Evolutionary conservation across 805 yeast species (phyloP), one percentile per base, ranked within the genome.

Genomic region (Tetrapisispora phaffii): DNA sequence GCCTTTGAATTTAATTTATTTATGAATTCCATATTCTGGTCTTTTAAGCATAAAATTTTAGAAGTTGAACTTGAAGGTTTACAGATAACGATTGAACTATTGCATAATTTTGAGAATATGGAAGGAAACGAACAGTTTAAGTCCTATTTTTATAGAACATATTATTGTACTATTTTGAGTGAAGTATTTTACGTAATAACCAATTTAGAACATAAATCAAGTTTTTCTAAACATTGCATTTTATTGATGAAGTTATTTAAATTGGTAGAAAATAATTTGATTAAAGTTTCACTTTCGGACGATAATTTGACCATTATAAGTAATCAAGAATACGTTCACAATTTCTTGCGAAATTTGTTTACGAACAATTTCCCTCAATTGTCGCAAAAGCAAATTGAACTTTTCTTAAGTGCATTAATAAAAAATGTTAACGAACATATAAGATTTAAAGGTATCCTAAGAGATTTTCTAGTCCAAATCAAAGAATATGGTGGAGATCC

Each of bases 131-230:
- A 80, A 35, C 2, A 7, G 7, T 83, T 88, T 56, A 77, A 90
- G 3, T 74, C 77, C 53, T 85, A 85, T 17, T 90, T 90, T 60
- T 90, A 85, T 70, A 79, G 80, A 62, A 85, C 77, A 58, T 89
- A 83, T 62, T 87, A 83, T 65, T 80, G 85, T 71, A 80, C 82
- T 45, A 84, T 90, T 45, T 73, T 90, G 48, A 79, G 87, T 42
- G 97, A 89, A 61, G 82, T 89, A 1, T 88, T 90, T 61, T 83
- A 75, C 55, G 96, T 88, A 28, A 72, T 90, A 45, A 88, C 97
- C 1, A 96, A 90, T 63, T 80, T 95, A 8, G 97, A 88, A 63
- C 97, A 90, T 66, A 87, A 88, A 67, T 84, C 96, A 16, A 96
- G 95, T 2, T 90, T 90, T 70, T 76, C 81, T 50, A 74, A 78